A percentile compares a stretch with the other conserved stretches of the same genome.
Evolutionary conservation across 2,329 filamentous ascomycete genomes (phyloP).

Genomic region (Aspergillus fructus): DNA sequence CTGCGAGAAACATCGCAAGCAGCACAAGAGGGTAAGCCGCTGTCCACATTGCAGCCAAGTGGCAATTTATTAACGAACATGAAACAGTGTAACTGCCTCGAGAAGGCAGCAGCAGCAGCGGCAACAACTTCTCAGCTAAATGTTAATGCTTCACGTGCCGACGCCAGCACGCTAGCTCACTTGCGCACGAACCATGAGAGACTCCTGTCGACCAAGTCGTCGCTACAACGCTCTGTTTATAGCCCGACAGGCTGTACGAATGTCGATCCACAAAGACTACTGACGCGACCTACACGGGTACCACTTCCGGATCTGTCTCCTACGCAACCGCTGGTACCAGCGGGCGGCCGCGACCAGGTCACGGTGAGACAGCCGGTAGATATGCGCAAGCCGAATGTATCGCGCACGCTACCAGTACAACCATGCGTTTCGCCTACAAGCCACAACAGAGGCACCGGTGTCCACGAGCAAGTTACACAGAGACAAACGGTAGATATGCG

Average conservation of each 20-base stretch:
- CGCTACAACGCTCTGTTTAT: neutral
- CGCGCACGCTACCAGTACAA: neutral
- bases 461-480: neutral
- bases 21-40: conserved; percentile 41
- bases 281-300: neutral
- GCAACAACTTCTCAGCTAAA: conserved; percentile 21
- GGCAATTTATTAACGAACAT: conserved; percentile 15
- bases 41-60: neutral
- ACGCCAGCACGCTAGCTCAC: neutral
- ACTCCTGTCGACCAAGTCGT: neutral
- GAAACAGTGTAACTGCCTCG: conserved; percentile 41
- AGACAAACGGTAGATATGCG: neutral
- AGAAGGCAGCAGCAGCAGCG: conserved; percentile 22
- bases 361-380: neutral
- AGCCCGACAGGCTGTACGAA: neutral
- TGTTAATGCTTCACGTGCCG: conserved; percentile 17
- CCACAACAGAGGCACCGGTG: neutral
- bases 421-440: neutral
- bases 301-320: neutral
- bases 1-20: conserved; percentile 45
- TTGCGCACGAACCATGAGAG: conserved; percentile 9
- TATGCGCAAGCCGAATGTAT: neutral
- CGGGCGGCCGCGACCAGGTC: neutral
- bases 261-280: neutral
- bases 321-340: neutral